These are phyloP conservation scores for Agrocybe chaxingu DNA, from an alignment of 768 basidiomycete genomes.

Conservation along the genomic window DNA sequence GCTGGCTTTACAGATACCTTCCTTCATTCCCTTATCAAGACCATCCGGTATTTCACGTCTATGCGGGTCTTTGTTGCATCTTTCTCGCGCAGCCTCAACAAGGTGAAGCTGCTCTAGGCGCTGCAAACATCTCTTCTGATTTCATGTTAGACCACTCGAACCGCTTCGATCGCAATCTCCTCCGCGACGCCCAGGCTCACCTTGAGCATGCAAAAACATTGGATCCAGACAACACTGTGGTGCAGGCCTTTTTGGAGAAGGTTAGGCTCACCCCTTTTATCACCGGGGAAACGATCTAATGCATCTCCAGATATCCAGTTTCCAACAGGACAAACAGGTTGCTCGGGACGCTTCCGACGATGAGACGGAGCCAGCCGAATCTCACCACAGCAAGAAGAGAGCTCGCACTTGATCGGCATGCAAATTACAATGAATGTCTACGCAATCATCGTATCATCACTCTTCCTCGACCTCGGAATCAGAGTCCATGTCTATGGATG, in stretches of 20 bases:
- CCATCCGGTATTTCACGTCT: slow-evolving; percentile 74
- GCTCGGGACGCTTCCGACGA: slow-evolving; percentile 33
- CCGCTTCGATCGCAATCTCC: slow-evolving; percentile 28
- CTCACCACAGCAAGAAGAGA: slow-evolving; percentile 22
- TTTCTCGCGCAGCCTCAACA: slow-evolving; percentile 48
- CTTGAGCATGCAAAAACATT: slow-evolving; percentile 60
- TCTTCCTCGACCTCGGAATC: slow-evolving; percentile 64
- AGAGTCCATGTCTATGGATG: slow-evolving; percentile 72
- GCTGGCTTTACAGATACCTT: slow-evolving; percentile 55
- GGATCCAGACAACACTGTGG: slow-evolving; percentile 55
- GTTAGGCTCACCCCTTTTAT: slow-evolving; percentile 24
- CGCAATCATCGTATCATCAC: slow-evolving; percentile 1
- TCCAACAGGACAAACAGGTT: slow-evolving; percentile 14
- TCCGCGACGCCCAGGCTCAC: slow-evolving; percentile 60
- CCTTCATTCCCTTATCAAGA: slow-evolving; percentile 87
- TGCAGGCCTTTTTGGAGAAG: slow-evolving; percentile 51
- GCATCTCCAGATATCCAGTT: slow-evolving; percentile 14
- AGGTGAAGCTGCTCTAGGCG: not conserved
- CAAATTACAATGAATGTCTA: not conserved
- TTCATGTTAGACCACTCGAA: slow-evolving; percentile 1
- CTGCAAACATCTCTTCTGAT: slow-evolving; percentile 1
- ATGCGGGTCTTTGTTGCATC: slow-evolving; percentile 75
- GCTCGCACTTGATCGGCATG: slow-evolving; percentile 9
- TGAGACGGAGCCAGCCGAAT: slow-evolving; percentile 22
- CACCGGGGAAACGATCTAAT: slow-evolving; percentile 1